These are phyloP conservation scores for Pythium plurisporium DNA, from an alignment of 352 stramenopile genomes.

Conservation along the genomic window DNA sequence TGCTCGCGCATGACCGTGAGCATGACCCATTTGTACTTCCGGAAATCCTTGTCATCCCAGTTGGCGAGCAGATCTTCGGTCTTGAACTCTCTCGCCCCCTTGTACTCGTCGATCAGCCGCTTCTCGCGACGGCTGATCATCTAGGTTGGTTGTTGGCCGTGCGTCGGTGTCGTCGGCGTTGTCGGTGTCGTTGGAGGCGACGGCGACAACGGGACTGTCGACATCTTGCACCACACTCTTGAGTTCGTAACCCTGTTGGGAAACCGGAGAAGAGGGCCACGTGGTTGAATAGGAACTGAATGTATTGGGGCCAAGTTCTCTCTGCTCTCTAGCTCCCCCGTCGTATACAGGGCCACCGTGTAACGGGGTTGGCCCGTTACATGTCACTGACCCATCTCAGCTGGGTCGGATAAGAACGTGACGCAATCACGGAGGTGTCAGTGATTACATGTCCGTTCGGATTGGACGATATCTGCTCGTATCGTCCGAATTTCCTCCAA, in stretches of 20 bases:
- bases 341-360: neutral
- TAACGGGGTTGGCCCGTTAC: no score
- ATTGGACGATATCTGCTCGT: no score
- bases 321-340: neutral
- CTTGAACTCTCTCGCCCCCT: neutral
- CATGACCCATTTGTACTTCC: slow-evolving; percentile 8
- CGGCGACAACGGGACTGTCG: neutral
- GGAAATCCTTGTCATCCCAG: slow-evolving; percentile 8
- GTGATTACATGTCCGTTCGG: no score
- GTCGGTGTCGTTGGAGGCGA: neutral
- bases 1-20: slow-evolving; percentile 2
- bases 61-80: neutral
- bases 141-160: neutral
- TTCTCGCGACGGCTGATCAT: neutral
- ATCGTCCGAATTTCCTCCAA: no score
- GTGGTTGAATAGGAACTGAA: neutral
- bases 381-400: no score
- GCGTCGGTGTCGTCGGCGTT: neutral
- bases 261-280: neutral
- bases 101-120: neutral
- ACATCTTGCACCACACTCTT: neutral
- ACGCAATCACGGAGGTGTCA: no score
- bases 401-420: no score
- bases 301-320: neutral
- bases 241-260: neutral